phyloP scores from a whole-genome alignment of 345 rosid species.

The Abelmoschus esculentus region DNA sequence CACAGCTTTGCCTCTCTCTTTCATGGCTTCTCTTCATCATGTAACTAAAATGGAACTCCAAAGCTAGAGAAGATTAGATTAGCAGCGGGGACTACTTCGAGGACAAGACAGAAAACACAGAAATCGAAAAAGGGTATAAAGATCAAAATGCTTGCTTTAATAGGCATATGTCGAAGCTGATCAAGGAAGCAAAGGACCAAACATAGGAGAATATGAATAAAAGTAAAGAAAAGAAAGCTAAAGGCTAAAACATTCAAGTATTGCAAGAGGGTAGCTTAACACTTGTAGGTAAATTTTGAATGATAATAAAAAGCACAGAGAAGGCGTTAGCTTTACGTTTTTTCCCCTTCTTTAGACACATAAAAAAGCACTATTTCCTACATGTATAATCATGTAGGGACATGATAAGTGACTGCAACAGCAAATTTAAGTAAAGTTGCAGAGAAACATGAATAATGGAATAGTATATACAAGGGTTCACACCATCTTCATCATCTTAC shows the following conservation, averaged over 20 bases:
- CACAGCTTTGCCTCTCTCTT: slow-evolving; percentile 79
- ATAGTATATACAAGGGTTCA: background rate
- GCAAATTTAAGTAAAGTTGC: slow-evolving; percentile 26
- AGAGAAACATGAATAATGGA: background rate
- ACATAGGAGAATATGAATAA: slow-evolving; percentile 10
- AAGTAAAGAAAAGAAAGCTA: background rate
- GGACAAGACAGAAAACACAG: slow-evolving; percentile 7
- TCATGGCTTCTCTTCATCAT: slow-evolving; percentile 35
- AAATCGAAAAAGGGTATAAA: slow-evolving; percentile 6
- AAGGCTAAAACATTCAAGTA: slow-evolving; percentile 12
- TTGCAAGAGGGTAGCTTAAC: slow-evolving; percentile 28
- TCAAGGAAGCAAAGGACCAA: slow-evolving; percentile 1
- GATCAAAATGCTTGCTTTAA: slow-evolving; percentile 10
- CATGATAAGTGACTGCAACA: slow-evolving; percentile 22
- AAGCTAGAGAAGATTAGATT: background rate
- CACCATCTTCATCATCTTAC: background rate
- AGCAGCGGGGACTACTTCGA: background rate
- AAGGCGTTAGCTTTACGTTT: slow-evolving; percentile 80
- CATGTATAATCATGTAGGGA: slow-evolving; percentile 39
- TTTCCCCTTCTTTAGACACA: slow-evolving; percentile 18
- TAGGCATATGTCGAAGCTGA: background rate
- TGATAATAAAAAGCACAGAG: slow-evolving; percentile 21
- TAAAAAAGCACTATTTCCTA: slow-evolving; percentile 27
- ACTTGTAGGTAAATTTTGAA: slow-evolving; percentile 27
- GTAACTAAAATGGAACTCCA: background rate